A percentile compares a stretch with the other conserved stretches of the same genome.
phyloP scores from a whole-genome alignment of 106 monocot species.

The Hemerocallis citrina region DNA sequence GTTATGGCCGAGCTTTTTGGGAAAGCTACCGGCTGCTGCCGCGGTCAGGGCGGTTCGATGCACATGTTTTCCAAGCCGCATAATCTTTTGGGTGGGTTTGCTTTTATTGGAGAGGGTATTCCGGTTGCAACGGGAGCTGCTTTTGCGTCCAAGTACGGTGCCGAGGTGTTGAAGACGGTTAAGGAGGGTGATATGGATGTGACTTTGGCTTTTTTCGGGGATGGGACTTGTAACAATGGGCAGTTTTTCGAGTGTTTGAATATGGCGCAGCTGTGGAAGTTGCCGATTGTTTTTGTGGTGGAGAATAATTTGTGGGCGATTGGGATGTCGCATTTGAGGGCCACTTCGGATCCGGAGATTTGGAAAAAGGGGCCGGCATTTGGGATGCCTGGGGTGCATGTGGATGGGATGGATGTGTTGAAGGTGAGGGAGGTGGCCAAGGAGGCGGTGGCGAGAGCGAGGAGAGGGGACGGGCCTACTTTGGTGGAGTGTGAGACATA shows the following conservation, averaged over 20 bases:
- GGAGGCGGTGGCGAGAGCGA: slow-evolving; percentile 79
- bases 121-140: slow-evolving; percentile 93
- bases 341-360: slow-evolving; percentile 91
- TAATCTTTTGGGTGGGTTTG: slow-evolving; percentile 84
- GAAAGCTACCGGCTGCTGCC: slow-evolving; percentile 96
- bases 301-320: slow-evolving; percentile 98
- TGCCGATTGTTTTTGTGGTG: slow-evolving; percentile 98
- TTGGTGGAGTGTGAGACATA: slow-evolving; percentile 89
- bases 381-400: slow-evolving; percentile 86
- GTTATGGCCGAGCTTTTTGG: slow-evolving; percentile 99
- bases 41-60: slow-evolving; percentile 98
- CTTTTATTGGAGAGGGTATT: slow-evolving; percentile 97
- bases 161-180: slow-evolving; percentile 70
- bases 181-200: slow-evolving; percentile 37
- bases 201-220: slow-evolving; percentile 83
- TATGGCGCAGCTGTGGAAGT: slow-evolving; percentile 98
- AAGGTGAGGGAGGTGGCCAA: slow-evolving; percentile 88
- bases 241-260: slow-evolving; percentile 99
- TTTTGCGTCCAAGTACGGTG: slow-evolving; percentile 67
- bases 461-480: slow-evolving; percentile 89
- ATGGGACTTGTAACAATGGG: slow-evolving; percentile 94
- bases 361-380: slow-evolving; percentile 94
- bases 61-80: slow-evolving; percentile 93
- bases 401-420: slow-evolving; percentile 98
- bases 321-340: slow-evolving; percentile 82